Percentiles rank a stretch among this genome's conserved stretches.
Evolutionary conservation across 495 filamentous ascomycete genomes (phyloP).

Genomic region (Symbiotaphrina buchneri): DNA sequence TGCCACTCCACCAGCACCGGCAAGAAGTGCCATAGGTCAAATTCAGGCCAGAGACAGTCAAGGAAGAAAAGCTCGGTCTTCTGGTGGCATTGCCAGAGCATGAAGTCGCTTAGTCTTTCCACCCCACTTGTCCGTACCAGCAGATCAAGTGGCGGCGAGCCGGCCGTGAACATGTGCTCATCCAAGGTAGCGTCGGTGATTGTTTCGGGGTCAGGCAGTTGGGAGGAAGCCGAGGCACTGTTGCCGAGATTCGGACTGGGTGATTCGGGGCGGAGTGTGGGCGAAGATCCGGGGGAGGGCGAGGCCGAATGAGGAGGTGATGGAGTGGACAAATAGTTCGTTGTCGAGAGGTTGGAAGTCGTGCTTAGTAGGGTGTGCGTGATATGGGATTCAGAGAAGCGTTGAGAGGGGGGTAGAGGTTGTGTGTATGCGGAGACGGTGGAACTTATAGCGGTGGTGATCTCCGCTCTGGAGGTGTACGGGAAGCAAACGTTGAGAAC

Average conservation of each 20-base stretch:
- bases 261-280: slow-evolving; percentile 25
- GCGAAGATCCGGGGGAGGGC: slow-evolving; percentile 21
- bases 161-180: slow-evolving; percentile 63
- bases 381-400: slow-evolving; percentile 74
- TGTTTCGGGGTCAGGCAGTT: slow-evolving; percentile 48
- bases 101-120: slow-evolving; percentile 80
- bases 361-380: slow-evolving; percentile 34
- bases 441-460: slow-evolving; percentile 69
- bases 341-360: no score
- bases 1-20: slow-evolving; percentile 89
- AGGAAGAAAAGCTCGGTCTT: slow-evolving; percentile 82
- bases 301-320: slow-evolving; percentile 25
- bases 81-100: slow-evolving; percentile 95
- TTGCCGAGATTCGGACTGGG: slow-evolving; percentile 9
- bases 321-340: slow-evolving; percentile 6
- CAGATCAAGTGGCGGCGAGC: slow-evolving; percentile 69
- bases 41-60: slow-evolving; percentile 87
- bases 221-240: slow-evolving; percentile 2
- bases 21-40: slow-evolving; percentile 84
- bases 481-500: slow-evolving; percentile 94
- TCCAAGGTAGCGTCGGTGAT: slow-evolving; percentile 64
- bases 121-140: slow-evolving; percentile 83
- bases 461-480: slow-evolving; percentile 90
- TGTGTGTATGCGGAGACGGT: slow-evolving; percentile 69
- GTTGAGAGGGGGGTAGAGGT: slow-evolving; percentile 30